Evolutionary conservation across 306 rosid species (phyloP).

Genomic region (Quercus glauca): DNA sequence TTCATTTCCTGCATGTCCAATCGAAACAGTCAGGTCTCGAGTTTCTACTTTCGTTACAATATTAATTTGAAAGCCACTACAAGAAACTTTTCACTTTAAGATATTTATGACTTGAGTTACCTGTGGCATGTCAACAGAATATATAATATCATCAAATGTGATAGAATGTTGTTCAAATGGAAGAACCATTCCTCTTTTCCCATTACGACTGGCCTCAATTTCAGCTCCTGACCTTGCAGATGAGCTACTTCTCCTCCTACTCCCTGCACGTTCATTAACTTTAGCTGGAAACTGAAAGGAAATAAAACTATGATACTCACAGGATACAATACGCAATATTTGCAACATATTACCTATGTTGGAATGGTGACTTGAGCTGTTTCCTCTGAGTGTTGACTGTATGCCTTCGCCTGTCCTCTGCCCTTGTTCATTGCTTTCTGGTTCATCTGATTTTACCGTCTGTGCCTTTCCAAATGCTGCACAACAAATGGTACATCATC

Average conservation of each 20-base stretch:
- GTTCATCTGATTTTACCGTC: conserved; percentile 13
- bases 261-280: conserved; percentile 12
- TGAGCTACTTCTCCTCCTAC: not conserved
- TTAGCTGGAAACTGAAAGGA: not conserved
- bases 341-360: conserved; percentile 2
- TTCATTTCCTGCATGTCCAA: conserved; percentile 59
- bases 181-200: conserved; percentile 49
- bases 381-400: not conserved
- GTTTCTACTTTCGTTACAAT: not conserved
- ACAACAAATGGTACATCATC: not conserved
- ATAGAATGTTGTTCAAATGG: conserved; percentile 49
- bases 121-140: conserved; percentile 58
- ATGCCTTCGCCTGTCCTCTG: not conserved
- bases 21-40: not conserved
- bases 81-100: not conserved
- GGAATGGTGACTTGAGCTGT: not conserved
- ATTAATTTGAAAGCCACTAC: conserved; percentile 8
- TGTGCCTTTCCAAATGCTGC: conserved; percentile 22
- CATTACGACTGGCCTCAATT: not conserved
- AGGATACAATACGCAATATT: not conserved
- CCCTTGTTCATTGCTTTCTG: conserved; percentile 6
- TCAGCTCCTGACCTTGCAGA: not conserved
- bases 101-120: not conserved
- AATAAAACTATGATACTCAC: not conserved
- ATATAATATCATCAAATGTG: conserved; percentile 36